A percentile compares a stretch with the other conserved stretches of the same genome.
Conservation (phyloP, 1,284 basidiomycete species). For the Apiotrichum domesticum region DNA sequence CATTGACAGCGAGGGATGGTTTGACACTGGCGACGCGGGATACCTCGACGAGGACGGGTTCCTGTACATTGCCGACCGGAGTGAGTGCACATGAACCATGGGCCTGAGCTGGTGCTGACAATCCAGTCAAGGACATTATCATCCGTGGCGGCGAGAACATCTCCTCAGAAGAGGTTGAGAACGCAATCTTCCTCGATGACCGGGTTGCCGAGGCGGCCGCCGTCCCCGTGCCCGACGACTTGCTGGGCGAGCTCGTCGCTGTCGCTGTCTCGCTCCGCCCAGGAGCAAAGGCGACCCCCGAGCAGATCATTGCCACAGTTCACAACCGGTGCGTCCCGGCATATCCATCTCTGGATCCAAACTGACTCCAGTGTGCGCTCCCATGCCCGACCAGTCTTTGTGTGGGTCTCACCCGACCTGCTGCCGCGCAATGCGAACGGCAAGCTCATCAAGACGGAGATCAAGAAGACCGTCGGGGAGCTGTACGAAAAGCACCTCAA, state of each 20-base stretch:
- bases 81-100: not conserved
- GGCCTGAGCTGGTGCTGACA: not conserved
- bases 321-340: constrained; percentile 1
- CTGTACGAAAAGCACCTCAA: constrained; percentile 14
- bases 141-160: constrained; percentile 43
- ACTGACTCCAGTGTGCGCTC: constrained; percentile 6
- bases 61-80: constrained; percentile 36
- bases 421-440: constrained; percentile 15
- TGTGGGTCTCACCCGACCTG: constrained; percentile 1
- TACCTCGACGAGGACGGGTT: constrained; percentile 35
- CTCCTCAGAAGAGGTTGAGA: constrained; percentile 38
- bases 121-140: constrained; percentile 31
- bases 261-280: constrained; percentile 28
- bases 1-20: constrained; percentile 35
- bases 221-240: constrained; percentile 30
- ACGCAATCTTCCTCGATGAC: constrained; percentile 34
- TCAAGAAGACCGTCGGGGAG: constrained; percentile 16
- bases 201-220: constrained; percentile 34
- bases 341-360: not conserved
- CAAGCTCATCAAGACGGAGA: constrained; percentile 14
- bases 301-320: constrained; percentile 8
- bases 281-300: not conserved
- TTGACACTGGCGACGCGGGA: constrained; percentile 40
- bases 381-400: constrained; percentile 12
- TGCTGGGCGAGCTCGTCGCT: constrained; percentile 39